phyloP scores from a whole-genome alignment of 2,329 filamentous ascomycete species.

The Ophiostoma himal-ulmi region DNA sequence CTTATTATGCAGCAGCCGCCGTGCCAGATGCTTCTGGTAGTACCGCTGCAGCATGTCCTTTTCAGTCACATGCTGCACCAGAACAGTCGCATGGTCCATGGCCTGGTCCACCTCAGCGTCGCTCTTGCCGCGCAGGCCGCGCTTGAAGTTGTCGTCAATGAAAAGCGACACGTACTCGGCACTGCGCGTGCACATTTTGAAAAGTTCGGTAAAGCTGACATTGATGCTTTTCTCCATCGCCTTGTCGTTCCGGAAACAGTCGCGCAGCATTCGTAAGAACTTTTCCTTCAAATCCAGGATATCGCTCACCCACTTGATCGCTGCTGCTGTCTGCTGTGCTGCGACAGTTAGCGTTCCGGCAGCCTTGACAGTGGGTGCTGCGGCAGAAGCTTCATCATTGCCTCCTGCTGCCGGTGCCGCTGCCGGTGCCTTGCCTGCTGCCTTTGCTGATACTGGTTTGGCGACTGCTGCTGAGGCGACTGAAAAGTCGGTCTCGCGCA shows the following conservation, averaged over 20 bases:
- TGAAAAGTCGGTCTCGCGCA: constrained; percentile 53
- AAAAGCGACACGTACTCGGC: constrained; percentile 94
- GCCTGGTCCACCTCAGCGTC: constrained; percentile 79
- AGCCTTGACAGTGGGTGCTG: background rate
- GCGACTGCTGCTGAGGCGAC: constrained; percentile 31
- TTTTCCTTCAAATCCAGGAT: constrained; percentile 80
- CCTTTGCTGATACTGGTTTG: background rate
- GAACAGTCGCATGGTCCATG: constrained; percentile 80
- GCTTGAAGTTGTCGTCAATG: constrained; percentile 93
- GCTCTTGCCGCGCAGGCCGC: constrained; percentile 86
- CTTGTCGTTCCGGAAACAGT: constrained; percentile 69
- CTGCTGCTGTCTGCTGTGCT: constrained; percentile 77
- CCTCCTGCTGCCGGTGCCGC: constrained; percentile 32
- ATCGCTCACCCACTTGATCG: constrained; percentile 93
- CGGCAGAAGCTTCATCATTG: background rate
- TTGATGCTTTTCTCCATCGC: constrained; percentile 75
- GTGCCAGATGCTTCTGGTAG: constrained; percentile 94
- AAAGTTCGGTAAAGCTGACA: constrained; percentile 84
- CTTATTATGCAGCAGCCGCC: constrained; percentile 79
- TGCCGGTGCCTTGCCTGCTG: constrained; percentile 35
- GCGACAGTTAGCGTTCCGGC: constrained; percentile 29
- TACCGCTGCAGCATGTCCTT: constrained; percentile 95
- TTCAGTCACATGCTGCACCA: constrained; percentile 83
- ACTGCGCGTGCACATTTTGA: constrained; percentile 79
- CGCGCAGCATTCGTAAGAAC: constrained; percentile 72